Conservation (phyloP, 192 early-diverging fungal species). For the Coemansia sp. region DNA sequence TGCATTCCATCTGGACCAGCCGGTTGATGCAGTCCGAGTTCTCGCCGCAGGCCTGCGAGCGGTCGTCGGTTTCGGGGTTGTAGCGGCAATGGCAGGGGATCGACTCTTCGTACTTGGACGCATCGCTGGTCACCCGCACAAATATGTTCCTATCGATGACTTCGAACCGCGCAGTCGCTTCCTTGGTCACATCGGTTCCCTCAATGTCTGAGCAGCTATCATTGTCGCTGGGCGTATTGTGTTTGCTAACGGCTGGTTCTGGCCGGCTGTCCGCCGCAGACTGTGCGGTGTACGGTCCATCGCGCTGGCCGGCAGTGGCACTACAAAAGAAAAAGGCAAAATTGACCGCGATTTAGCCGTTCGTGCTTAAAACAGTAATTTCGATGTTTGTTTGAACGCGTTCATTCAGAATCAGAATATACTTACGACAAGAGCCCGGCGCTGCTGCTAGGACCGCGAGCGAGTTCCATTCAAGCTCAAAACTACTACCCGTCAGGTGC, state of each 20-base stretch:
- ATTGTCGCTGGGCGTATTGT: conserved; percentile 1
- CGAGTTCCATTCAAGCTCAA: conserved; percentile 23
- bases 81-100: conserved; percentile 49
- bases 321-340: background rate
- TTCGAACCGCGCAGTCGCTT: conserved; percentile 32
- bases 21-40: conserved; percentile 91
- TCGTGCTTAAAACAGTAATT: background rate
- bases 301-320: background rate
- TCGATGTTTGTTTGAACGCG: background rate
- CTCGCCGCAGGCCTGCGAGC: conserved; percentile 81
- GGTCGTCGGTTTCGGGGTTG: conserved; percentile 58
- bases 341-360: background rate
- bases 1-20: conserved; percentile 89
- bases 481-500: too few species aligned
- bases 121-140: conserved; percentile 38
- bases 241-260: conserved; percentile 3
- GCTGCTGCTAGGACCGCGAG: background rate
- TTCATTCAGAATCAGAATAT: background rate
- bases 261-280: conserved; percentile 1
- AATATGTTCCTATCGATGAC: conserved; percentile 41
- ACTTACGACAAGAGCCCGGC: conserved; percentile 20
- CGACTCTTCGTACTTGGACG: conserved; percentile 41
- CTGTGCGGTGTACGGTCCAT: conserved; percentile 3
- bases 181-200: conserved; percentile 30
- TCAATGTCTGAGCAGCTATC: conserved; percentile 8